phyloP scores from a whole-genome alignment of 2,329 filamentous ascomycete genomes.

The Pleoardoris graminearum region DNA sequence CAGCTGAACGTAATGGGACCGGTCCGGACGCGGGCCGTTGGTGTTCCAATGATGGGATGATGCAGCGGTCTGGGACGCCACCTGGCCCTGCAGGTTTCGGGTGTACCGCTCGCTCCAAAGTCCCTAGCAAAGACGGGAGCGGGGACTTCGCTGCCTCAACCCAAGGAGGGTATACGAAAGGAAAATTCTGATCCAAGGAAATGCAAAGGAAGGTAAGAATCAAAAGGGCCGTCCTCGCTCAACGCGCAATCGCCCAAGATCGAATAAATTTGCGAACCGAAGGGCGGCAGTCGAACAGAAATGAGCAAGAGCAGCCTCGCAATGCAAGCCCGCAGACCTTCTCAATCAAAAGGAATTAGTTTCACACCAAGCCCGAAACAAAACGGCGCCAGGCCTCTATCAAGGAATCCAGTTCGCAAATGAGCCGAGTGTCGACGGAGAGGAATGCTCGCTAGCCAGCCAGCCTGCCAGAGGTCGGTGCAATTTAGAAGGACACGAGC shows the following conservation, averaged over 20 bases:
- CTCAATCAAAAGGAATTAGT: too few species aligned
- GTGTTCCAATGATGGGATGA: conserved; percentile 1
- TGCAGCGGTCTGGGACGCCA: conserved; percentile 12
- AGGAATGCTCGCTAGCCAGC: background rate
- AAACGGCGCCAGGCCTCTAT: conserved; percentile 29
- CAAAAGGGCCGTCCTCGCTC: background rate
- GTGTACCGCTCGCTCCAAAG: background rate
- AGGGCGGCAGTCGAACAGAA: too few species aligned
- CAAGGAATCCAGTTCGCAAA: conserved; percentile 20
- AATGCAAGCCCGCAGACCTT: too few species aligned
- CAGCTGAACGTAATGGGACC: conserved; percentile 15
- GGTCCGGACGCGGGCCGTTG: conserved; percentile 15
- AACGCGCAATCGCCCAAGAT: conserved; percentile 10
- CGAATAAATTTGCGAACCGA: too few species aligned
- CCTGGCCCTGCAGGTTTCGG: conserved; percentile 33
- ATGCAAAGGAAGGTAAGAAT: conserved; percentile 1
- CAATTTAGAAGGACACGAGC: conserved; percentile 4
- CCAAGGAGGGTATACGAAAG: background rate
- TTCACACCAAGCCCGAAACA: conserved; percentile 31
- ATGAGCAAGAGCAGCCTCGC: too few species aligned
- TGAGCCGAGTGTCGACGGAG: background rate
- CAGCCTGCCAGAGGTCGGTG: background rate
- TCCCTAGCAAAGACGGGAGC: background rate
- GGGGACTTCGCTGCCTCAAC: background rate
- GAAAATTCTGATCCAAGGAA: too few species aligned